Base-by-base conservation (phyloP, 225 moss, liverwort and hornwort species). In the Asterella californica region DNA sequence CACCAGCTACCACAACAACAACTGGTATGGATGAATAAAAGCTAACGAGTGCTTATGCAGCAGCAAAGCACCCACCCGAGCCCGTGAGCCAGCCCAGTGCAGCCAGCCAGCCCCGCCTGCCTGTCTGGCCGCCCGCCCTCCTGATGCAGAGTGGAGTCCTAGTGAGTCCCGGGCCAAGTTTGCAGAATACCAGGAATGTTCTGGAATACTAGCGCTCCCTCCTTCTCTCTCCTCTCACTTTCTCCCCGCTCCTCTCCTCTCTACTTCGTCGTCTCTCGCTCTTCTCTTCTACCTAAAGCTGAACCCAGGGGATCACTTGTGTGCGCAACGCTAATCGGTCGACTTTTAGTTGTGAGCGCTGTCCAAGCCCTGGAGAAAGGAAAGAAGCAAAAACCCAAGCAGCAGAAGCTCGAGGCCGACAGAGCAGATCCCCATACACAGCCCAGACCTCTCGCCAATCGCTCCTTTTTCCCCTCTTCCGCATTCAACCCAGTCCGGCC, bases 151-250 rank as follows among this genome's bases (percentile, higher is more conserved):
- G 49, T n/a, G 46, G 19, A 24, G 46, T 47, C n/a, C 50, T 45
- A 46, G 42, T 42, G 9, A 45, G 24, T 46, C 0, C 45, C 46
- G 45, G 24, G 42, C 10, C 70, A 46, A 70, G 70, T 24, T 70
- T 33, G 55, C 36, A 55, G 34, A 75, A 33, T 57, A 36, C 55
- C 57, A 57, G 55, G 75, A 75, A 57, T 30, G 75, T 75, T 55
- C 74, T 74, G 74, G 74, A 74, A 32, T 55, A 27, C 46, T 24
- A 37, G 37, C 7, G 8, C 0, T 15, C 68, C 12, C 34, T 36
- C n/a, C 24, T 22, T 68, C 14, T 36, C 37, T 38, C 14, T 5
- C 36, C 37, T 38, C 9, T 2, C 37, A 6, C 68, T n/a, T n/a
- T n/a, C n/a, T n/a, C n/a, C n/a, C n/a, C n/a, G n/a, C 37, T 37